Evolutionary conservation across 805 yeast genomes (phyloP), one percentile per base, ranked within the genome.

Genomic region (Ogataea trehaloabstinens): DNA sequence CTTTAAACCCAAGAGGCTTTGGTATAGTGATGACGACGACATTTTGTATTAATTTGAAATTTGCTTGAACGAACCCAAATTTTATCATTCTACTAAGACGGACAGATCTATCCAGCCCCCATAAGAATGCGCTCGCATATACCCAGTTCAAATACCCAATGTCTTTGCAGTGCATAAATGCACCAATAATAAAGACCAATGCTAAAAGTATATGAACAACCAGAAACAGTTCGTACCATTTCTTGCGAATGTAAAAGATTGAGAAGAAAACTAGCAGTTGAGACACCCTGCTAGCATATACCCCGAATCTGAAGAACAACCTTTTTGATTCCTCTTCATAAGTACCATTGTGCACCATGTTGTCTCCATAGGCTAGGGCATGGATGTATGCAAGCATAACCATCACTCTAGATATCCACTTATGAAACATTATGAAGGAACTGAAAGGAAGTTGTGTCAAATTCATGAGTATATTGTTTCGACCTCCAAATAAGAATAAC

Each of bases 401-500:
- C 60, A 56, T 56, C 21, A 41, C 17, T 31, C 60, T 42, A 4
- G 72, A 72, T 27, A 64, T 55, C 73, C 75, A 71, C 48, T 68
- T 68, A 48, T 73, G 78, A 44, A 60, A 69, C 12, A 62, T 45
- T 24, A 70, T 61, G 49, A 68, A 71, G 2, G 69, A 60, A 20
- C 67, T 58, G 50, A 58, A 71, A 31, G 63, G 66, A 71, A 79
- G 68, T 1, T 80, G 76, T 0, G 83, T 71, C 11, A 72, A 15
- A 70, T 75, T 71, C 38, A 70, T 70, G 40, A 78, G 58, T 24
- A 78, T 52, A 51, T 78, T 79, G 56, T 78, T 79, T 40, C 83
- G 56, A 27, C 81, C 74, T 2, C 81, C 82, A 56, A 79, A 78
- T 35, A 77, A 57, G 15, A 74, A 60, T 30, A 77, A 47, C 22